Base-by-base conservation (phyloP, 202 grass and related monocot genomes). In the Zizania palustris region DNA sequence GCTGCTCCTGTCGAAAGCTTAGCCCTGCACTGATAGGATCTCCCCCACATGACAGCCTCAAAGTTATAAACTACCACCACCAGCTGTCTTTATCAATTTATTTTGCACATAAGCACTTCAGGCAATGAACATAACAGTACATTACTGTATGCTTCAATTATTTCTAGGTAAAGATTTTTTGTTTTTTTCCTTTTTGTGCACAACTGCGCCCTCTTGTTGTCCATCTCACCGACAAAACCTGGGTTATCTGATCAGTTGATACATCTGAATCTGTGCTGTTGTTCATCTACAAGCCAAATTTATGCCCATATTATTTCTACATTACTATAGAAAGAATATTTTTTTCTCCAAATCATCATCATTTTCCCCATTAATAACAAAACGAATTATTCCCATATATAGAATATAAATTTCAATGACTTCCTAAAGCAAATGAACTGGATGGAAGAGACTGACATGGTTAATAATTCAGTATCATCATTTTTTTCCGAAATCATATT, bases 111-210 rank as follows among this genome's bases (percentile, higher is more conserved):
- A 80, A 60, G 11, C 14, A 61, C 43, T 68, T 3, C 11, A 74
- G 11, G 3, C 28, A 82, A 33, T 57, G 38, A 55, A 72, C 15
- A 65, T 63, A 21, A 38, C 56, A 66, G 3, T 15, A 74, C 20
- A 80, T 79, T 48, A 19, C 9, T 21, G 19, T 42, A 20, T 71
- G 78, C 9, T 51, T 70, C 55, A 59, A 62, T 7, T 62, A 50
- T 20, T 51, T 71, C 18, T 50, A 8, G 5, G 13, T 63, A 58
- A 33, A 43, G 1, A 12, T 18, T 39, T 22, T 11, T 39, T 12
- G 2, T 28, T 28, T 28, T 39, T 45, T 35, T 9, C 5, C 8
- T 13, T 67, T 65, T 18, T 19, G 2, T 3, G 34, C 11, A 59
- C 6, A 15, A 37, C 45, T 53, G 4, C 19, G 15, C 67, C 22